A percentile compares a stretch with the other conserved stretches of the same genome.
These are phyloP conservation scores for Lachnellula arida DNA, from an alignment of 2,329 filamentous ascomycete species.

Conservation along the genomic window DNA sequence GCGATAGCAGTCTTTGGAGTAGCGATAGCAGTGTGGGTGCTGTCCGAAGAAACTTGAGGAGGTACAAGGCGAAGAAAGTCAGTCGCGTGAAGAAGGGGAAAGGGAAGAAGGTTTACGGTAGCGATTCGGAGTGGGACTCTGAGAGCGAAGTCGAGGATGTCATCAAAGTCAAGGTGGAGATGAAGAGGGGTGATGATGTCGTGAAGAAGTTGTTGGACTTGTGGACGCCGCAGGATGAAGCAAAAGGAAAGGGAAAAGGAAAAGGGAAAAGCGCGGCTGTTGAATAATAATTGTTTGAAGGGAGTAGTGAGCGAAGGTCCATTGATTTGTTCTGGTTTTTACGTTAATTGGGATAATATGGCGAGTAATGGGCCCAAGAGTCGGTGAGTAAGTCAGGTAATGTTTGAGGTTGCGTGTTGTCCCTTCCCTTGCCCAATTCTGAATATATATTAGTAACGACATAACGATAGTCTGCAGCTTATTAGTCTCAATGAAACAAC, in stretches of 20 bases:
- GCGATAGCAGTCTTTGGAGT: not conserved
- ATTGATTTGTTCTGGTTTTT: not conserved
- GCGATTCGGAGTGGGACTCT: constrained; percentile 1
- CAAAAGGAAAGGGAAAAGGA: not conserved
- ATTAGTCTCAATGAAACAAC: not conserved
- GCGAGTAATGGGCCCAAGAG: not conserved
- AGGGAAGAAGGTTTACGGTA: not conserved
- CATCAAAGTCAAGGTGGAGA: constrained; percentile 10
- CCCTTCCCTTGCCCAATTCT: not conserved
- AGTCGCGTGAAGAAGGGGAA: not conserved
- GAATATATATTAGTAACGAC: not conserved
- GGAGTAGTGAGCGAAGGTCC: not conserved
- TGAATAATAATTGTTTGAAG: not conserved
- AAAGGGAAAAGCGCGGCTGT: constrained; percentile 5
- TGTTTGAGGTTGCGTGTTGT: not conserved
- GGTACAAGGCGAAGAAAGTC: not conserved
- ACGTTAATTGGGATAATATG: not conserved
- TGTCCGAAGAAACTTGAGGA: constrained; percentile 8
- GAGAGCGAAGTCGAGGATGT: constrained; percentile 12
- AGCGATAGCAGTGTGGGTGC: constrained; percentile 5
- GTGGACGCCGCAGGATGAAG: constrained; percentile 11
- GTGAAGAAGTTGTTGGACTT: constrained; percentile 15
- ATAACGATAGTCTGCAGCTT: not conserved
- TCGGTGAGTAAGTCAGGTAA: not conserved
- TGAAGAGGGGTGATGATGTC: constrained; percentile 17